Evolutionary conservation across 1,284 basidiomycete genomes (phyloP), one percentile per base, ranked within the genome.

Genomic region (Rhodotorula sp.): DNA sequence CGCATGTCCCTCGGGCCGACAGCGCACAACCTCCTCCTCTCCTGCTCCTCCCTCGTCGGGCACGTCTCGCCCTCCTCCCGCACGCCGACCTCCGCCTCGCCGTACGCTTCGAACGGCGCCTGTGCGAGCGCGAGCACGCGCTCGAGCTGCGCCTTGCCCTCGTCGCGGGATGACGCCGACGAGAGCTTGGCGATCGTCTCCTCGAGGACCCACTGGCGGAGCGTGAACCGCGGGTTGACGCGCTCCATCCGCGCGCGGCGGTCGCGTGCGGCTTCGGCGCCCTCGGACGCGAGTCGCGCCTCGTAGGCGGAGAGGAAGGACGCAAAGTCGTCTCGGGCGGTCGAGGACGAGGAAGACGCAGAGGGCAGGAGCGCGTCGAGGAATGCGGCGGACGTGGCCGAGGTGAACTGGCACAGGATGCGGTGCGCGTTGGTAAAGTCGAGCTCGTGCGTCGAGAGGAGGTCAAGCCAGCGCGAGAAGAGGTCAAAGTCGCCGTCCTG

Each of bases 171-270:
- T 85, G 32, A 83, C 82, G 8, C 91, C 86, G 27, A 12, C 50
- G 50, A 51, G 13, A 51, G 50, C 74, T 86, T 86, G 74, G 83
- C 82, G 80, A 95, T 95, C 39, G 91, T 88, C 79, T 96, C 93
- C 80, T 97, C 93, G 39, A 97, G 84, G 6, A 97, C 83, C 94
- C 94, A 97, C 82, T 97, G 94, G 69, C 94, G 85, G 70, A 97
- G 82, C 51, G 95, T 88, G 81, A 97, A 97, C 41, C 92, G 85
- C 25, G 94, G 94, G 79, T 97, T 97, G 32, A 85, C 87, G 19
- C 73, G 80, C 67, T 82, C 84, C 81, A 85, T 84, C 81, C 86
- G 36, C 74, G 80, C 76, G 83, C 82, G 84, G 32, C 82, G 81
- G 61, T 75, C 76, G 66, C 83, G 80, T 21, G 74, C 77, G 4